Evolutionary conservation across 2,329 filamentous ascomycete species (phyloP), one percentile per base, ranked within the genome.

Genomic region (Fusarium chlamydosporum): DNA sequence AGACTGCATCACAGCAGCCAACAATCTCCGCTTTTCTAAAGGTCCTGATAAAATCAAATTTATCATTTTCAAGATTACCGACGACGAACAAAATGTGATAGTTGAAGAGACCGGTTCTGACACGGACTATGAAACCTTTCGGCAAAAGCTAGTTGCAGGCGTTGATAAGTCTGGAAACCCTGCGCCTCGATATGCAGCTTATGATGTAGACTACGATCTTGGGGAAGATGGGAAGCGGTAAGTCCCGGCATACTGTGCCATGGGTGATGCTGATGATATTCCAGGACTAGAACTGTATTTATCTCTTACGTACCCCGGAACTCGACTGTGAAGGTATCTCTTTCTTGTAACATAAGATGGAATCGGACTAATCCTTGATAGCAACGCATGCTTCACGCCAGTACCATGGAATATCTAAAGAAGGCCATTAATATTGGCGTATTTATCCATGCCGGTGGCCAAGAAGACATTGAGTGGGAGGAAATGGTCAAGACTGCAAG

Each of bases 311-410:
- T 72, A 7, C 68, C 69, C 1, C 18, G n/a, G 6, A 46, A 15
- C 3, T 26, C 66, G 4, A 18, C 68, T 8, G 65, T 71, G 34
- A 72, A 67, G 68, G 69, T 72, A 48, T 16, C 16, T 18, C 13
- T 29, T 35, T 31, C 42, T 40, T 23, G 29, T 27, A n/a, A 10
- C 15, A 4, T 13, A 2, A 20, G 3, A 5, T 5, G 2, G 7
- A 7, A 4, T 11, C 18, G 4, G 11, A 20, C 18, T 43, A 29
- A 18, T 13, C 3, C 3, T 20, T 23, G 9, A 4, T 11, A 72
- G 70, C 56, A 67, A 33, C 70, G 70, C 10, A 71, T 67, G 68
- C 42, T 72, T 8, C 68, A 72, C n/a, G 68, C 70, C 12, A 72
- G 59, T 16, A 72, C 68, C 1, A 65, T 64, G 53, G 68, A 72